Percentiles rank a stretch among this genome's conserved stretches.
Conservation (phyloP, 1,284 basidiomycete genomes). For the Psilocybe mexicana region DNA sequence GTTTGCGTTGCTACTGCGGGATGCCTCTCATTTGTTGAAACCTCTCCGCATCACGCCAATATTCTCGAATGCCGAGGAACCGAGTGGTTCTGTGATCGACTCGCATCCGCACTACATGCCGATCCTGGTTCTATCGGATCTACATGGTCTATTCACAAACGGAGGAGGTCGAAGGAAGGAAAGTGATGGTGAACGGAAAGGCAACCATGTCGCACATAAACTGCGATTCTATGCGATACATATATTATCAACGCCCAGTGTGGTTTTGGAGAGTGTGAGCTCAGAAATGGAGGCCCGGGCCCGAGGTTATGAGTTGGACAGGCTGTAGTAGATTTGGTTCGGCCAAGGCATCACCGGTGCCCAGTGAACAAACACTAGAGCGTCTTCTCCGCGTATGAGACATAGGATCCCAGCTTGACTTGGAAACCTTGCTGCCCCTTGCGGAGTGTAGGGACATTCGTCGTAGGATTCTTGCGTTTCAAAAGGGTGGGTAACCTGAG, state of each 20-base stretch:
- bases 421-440: no score
- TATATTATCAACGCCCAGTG: conserved; percentile 42
- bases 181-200: conserved; percentile 5
- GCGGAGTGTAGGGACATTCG: no score
- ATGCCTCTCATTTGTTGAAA: conserved; percentile 50
- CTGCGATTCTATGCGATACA: conserved; percentile 60
- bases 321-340: background rate
- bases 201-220: conserved; percentile 49
- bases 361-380: no score
- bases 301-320: conserved; percentile 7
- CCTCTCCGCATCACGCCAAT: conserved; percentile 45
- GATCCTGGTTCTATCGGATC: conserved; percentile 56
- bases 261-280: conserved; percentile 41
- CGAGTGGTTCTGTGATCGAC: conserved; percentile 7
- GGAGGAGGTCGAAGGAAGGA: conserved; percentile 21
- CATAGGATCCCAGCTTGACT: no score
- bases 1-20: conserved; percentile 54
- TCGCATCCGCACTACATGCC: conserved; percentile 41
- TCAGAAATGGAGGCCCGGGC: conserved; percentile 36
- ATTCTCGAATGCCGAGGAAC: conserved; percentile 10
- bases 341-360: background rate
- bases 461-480: no score
- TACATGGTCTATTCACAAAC: conserved; percentile 33
- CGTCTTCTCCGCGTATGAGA: no score
- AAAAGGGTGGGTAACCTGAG: no score